Percentiles rank a stretch among this genome's conserved stretches.
phyloP scores from a whole-genome alignment of 257 asterid species.

The Solanum tarapatanum region DNA sequence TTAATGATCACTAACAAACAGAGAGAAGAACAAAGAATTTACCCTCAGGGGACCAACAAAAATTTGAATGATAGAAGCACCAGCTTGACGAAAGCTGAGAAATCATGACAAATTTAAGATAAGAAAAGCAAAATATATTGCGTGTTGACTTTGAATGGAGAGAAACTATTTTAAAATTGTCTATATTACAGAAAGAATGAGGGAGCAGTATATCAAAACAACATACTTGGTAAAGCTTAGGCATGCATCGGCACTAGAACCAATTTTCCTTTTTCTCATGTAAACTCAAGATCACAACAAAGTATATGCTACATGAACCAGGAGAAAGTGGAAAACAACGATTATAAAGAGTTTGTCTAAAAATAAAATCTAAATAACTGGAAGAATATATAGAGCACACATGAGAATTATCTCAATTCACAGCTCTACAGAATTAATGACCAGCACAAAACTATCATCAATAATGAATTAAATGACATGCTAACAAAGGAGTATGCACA shows the following conservation, averaged over 20 bases:
- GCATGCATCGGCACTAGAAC: neutral
- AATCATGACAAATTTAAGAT: slow-evolving; percentile 5
- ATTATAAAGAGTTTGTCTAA: neutral
- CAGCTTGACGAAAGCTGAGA: slow-evolving; percentile 87
- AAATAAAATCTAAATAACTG: neutral
- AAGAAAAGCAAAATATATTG: neutral
- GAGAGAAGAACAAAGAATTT: neutral
- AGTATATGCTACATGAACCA: neutral
- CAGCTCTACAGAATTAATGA: neutral
- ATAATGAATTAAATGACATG: neutral
- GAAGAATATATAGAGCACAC: neutral
- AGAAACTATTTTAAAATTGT: neutral
- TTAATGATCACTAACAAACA: too few relatives aligned
- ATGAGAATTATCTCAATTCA: neutral
- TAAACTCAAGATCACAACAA: neutral
- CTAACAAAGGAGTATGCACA: neutral
- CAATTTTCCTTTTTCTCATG: neutral
- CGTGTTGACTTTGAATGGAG: neutral
- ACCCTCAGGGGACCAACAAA: slow-evolving; percentile 98
- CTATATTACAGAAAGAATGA: neutral
- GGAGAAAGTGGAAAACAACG: neutral
- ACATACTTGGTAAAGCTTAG: neutral
- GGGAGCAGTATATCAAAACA: neutral
- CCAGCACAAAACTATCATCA: neutral
- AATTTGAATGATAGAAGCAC: slow-evolving; percentile 93